Conservation (phyloP, 1,139 yeast species). For the Yamadazyma kanchanaburiensis region DNA sequence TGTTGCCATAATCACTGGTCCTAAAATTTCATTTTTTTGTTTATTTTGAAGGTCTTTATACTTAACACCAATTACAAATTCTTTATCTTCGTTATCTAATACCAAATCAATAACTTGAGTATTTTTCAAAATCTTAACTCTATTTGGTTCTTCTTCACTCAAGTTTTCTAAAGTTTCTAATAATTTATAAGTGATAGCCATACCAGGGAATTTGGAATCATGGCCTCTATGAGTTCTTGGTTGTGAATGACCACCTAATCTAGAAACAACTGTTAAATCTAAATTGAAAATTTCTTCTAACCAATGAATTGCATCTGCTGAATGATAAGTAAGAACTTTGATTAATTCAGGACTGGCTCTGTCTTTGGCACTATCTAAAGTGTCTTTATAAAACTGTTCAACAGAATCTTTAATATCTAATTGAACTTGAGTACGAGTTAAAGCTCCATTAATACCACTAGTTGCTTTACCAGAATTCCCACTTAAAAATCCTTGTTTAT, state of each 20-base stretch:
- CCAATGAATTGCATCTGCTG: constrained; percentile 32
- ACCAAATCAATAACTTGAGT: constrained; percentile 38
- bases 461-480: constrained; percentile 41
- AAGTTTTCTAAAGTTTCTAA: constrained; percentile 42
- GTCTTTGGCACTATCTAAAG: constrained; percentile 30
- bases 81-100: constrained; percentile 20
- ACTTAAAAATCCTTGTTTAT: constrained; percentile 28
- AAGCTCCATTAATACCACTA: constrained; percentile 39
- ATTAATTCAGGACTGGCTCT: constrained; percentile 22
- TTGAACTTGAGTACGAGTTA: constrained; percentile 27
- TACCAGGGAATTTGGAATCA: constrained; percentile 35
- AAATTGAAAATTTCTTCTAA: constrained; percentile 25
- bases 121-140: constrained; percentile 29
- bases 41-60: constrained; percentile 8
- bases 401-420: constrained; percentile 22
- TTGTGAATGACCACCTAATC: constrained; percentile 35
- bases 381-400: constrained; percentile 24
- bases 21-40: constrained; percentile 28
- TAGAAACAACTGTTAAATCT: constrained; percentile 23
- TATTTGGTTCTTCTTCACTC: constrained; percentile 46
- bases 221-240: constrained; percentile 39
- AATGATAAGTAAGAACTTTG: constrained; percentile 21
- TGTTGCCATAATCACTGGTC: constrained; percentile 61
- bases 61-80: constrained; percentile 22
- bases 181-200: constrained; percentile 28